Evolutionary conservation across 306 rosid species (phyloP).

Genomic region (Pyrus communis): DNA sequence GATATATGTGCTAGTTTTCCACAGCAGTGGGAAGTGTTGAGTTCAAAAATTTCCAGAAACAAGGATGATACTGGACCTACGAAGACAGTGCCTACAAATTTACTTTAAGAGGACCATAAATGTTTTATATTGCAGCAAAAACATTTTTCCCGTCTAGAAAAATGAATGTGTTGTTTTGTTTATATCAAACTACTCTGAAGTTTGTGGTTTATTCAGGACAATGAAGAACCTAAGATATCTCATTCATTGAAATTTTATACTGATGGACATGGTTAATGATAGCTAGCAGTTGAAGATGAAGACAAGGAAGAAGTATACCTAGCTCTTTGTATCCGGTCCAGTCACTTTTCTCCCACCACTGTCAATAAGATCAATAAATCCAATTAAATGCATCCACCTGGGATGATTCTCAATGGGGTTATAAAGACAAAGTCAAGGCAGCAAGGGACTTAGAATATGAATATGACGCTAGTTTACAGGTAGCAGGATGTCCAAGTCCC

Average conservation of each 20-base stretch:
- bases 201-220: neutral
- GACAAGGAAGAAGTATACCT: conserved; percentile 46
- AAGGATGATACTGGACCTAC: neutral
- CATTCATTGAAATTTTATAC: neutral
- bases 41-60: neutral
- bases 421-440: conserved; percentile 30
- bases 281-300: conserved; percentile 8
- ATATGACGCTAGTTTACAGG: neutral
- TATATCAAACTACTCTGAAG: neutral
- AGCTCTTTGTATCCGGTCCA: conserved; percentile 99
- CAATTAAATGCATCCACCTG: conserved; percentile 85
- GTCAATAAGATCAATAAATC: conserved; percentile 95
- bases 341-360: conserved; percentile 99
- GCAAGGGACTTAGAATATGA: conserved; percentile 1
- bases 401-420: conserved; percentile 57
- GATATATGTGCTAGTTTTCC: neutral
- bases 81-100: neutral
- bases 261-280: neutral
- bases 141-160: neutral
- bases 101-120: neutral
- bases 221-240: neutral
- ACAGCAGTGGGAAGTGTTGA: neutral
- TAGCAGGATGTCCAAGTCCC: neutral
- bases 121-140: neutral
- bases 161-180: neutral